Conservation (phyloP, 2,329 filamentous ascomycete species). For the Pseudogymnoascus destructans region DNA sequence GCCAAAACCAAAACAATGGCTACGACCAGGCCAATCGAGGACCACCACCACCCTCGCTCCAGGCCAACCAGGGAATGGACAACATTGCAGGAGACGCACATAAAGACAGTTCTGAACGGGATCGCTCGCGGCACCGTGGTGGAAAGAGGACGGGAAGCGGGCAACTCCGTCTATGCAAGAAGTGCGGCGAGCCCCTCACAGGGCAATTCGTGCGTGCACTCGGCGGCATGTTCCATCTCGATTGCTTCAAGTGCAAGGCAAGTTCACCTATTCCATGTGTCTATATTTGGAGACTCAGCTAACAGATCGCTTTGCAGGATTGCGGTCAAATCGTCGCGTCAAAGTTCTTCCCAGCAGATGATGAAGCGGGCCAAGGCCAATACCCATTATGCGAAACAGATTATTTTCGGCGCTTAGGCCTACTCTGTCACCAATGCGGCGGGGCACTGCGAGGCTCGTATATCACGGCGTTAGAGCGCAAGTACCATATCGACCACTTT, state of each 20-base stretch:
- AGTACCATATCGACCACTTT: conserved; percentile 98
- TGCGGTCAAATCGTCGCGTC: conserved; percentile 94
- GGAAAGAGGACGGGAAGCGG: conserved; percentile 42
- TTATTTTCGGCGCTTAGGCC: conserved; percentile 83
- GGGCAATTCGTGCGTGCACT: conserved; percentile 93
- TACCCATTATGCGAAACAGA: conserved; percentile 97
- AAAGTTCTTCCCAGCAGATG: conserved; percentile 96
- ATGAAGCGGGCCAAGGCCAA: conserved; percentile 71
- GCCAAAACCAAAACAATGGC: conserved; percentile 21
- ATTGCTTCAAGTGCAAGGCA: conserved; percentile 96
- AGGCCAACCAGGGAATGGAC: conserved; percentile 9
- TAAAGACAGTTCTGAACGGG: conserved; percentile 33
- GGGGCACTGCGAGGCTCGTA: conserved; percentile 91
- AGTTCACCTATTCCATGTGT: conserved; percentile 11
- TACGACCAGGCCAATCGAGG: conserved; percentile 21
- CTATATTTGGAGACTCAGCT: conserved; percentile 13
- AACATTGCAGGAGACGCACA: background rate
- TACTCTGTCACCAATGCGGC: conserved; percentile 85
- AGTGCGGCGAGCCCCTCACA: conserved; percentile 75
- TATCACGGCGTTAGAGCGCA: conserved; percentile 92
- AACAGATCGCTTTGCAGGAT: conserved; percentile 45
- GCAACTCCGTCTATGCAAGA: conserved; percentile 59
- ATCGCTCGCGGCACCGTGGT: conserved; percentile 40
- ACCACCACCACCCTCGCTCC: conserved; percentile 14
- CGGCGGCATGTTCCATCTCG: conserved; percentile 86